Evolutionary conservation across 2,329 filamentous ascomycete species (phyloP).

Genomic region (Xylariaceae sp.): DNA sequence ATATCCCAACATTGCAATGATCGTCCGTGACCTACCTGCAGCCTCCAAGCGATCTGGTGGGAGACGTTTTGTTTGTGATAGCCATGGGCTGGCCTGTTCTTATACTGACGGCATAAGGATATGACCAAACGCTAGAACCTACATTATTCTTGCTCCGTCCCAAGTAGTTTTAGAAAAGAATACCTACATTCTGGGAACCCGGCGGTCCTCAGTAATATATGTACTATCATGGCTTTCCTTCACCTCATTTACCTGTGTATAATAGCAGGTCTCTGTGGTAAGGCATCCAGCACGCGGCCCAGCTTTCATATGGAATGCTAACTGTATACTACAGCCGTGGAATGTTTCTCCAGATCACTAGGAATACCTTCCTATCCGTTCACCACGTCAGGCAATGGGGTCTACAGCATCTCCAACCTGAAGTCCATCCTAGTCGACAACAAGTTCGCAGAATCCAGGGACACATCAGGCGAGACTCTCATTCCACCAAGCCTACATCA

Average conservation of each 20-base stretch:
- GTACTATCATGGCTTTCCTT: conserved; percentile 10
- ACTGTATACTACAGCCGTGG: no score
- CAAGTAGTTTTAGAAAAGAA: no score
- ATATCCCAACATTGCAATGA: conserved; percentile 2
- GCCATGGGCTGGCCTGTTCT: no score
- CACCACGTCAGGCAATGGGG: conserved; percentile 19
- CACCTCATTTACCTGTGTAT: conserved; percentile 8
- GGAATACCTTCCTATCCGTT: conserved; percentile 35
- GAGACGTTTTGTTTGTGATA: background rate
- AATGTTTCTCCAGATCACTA: conserved; percentile 18
- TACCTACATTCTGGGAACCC: no score
- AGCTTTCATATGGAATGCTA: conserved; percentile 7
- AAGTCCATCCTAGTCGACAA: conserved; percentile 40
- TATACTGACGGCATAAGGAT: background rate
- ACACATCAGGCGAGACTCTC: conserved; percentile 42
- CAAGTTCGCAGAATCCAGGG: conserved; percentile 34
- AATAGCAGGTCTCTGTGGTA: conserved; percentile 15
- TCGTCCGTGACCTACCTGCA: background rate
- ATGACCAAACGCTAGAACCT: background rate
- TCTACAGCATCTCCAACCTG: conserved; percentile 26
- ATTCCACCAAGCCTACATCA: conserved; percentile 45
- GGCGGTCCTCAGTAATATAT: background rate
- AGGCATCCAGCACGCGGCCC: conserved; percentile 6
- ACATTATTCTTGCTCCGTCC: no score
- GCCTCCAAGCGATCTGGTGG: background rate